A percentile compares a stretch with the other conserved stretches of the same genome.
Conservation (phyloP, 2,329 filamentous ascomycete species). For the Whalleya microplaca region DNA sequence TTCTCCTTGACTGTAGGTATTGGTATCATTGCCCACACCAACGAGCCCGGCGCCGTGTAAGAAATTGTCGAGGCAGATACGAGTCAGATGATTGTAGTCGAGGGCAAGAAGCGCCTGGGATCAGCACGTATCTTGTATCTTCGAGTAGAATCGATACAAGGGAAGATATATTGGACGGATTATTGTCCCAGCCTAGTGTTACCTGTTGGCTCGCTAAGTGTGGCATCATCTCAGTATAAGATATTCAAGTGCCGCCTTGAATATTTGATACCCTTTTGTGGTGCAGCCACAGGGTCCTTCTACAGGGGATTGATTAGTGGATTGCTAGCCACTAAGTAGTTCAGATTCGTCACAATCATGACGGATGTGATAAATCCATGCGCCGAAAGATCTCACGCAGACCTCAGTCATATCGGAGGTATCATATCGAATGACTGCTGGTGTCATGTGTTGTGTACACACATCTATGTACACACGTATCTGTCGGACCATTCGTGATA, state of each 20-base stretch:
- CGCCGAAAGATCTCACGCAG: constrained; percentile 18
- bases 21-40: too few species aligned
- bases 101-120: constrained; percentile 7
- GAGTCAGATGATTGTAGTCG: constrained; percentile 15
- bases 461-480: too few species aligned
- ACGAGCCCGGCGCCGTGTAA: constrained; percentile 17
- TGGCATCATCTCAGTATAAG: too few species aligned
- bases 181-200: too few species aligned
- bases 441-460: constrained; percentile 20
- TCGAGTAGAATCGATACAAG: constrained; percentile 23
- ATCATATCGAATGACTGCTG: constrained; percentile 16
- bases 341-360: too few species aligned
- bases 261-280: too few species aligned
- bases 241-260: too few species aligned
- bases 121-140: constrained; percentile 22
- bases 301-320: too few species aligned
- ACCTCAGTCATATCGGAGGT: constrained; percentile 17
- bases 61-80: constrained; percentile 20
- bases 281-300: too few species aligned
- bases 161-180: constrained; percentile 21
- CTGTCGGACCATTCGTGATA: constrained; percentile 28
- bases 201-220: too few species aligned
- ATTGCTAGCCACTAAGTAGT: too few species aligned
- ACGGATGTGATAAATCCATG: constrained; percentile 26
- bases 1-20: too few species aligned